These are phyloP conservation scores for Fusarium transvaalense DNA, from an alignment of 2,329 filamentous ascomycete species.

Conservation along the genomic window DNA sequence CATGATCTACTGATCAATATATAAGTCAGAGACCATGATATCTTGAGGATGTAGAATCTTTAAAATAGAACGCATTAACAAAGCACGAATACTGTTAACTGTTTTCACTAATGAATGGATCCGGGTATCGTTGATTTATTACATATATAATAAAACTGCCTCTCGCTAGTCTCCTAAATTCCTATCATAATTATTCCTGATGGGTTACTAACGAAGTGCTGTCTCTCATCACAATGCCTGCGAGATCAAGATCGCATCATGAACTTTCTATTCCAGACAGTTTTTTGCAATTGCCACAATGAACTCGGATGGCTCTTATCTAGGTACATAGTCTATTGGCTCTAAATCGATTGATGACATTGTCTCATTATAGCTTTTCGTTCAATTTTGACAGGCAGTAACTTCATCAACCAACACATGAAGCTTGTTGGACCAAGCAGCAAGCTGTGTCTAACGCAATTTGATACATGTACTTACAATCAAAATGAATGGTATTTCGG, in stretches of 20 bases:
- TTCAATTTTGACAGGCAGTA: neutral
- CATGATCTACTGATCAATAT: neutral
- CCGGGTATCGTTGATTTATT: no score
- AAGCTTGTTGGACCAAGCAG: neutral
- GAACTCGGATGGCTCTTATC: neutral
- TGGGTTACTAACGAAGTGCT: neutral
- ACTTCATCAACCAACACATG: neutral
- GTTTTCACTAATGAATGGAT: neutral
- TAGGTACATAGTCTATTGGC: neutral
- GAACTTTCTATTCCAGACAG: neutral
- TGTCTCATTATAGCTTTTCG: neutral
- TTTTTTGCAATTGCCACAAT: neutral
- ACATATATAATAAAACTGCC: neutral
- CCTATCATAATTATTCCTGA: neutral
- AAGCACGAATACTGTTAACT: neutral
- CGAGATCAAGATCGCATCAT: neutral
- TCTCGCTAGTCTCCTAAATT: neutral
- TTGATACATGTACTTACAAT: neutral
- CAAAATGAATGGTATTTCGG: no score
- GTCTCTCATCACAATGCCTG: neutral
- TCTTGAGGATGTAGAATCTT: neutral
- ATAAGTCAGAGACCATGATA: neutral
- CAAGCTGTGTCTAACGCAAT: neutral
- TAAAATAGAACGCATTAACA: neutral
- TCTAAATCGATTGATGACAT: neutral